These are phyloP conservation scores for Epichloe sibirici DNA, from an alignment of 2,329 filamentous ascomycete species.

Conservation along the genomic window DNA sequence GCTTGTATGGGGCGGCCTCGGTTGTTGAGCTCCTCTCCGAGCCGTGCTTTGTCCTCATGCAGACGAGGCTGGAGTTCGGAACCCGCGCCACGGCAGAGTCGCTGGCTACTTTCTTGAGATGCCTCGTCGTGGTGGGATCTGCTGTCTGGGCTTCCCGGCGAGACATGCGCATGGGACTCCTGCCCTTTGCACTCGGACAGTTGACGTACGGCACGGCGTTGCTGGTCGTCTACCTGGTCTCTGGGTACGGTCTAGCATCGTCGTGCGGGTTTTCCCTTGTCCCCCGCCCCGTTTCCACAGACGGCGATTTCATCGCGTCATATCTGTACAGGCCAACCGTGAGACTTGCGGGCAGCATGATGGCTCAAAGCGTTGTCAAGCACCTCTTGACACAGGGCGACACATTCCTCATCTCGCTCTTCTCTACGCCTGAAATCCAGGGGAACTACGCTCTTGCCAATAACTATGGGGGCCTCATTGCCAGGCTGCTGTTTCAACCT, in stretches of 20 bases:
- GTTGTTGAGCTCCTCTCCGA: conserved; percentile 71
- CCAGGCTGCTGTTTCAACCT: conserved; percentile 83
- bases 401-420: conserved; percentile 68
- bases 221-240: conserved; percentile 55
- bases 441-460: conserved; percentile 92
- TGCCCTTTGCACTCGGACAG: conserved; percentile 86
- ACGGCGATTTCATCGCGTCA: conserved; percentile 35
- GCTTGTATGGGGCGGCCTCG: conserved; percentile 44
- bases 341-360: conserved; percentile 66
- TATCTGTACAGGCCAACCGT: conserved; percentile 61
- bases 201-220: conserved; percentile 60
- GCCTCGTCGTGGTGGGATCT: conserved; percentile 57
- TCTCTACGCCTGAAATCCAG: conserved; percentile 70
- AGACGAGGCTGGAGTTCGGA: conserved; percentile 68
- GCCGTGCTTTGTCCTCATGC: conserved; percentile 79
- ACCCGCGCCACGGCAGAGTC: conserved; percentile 75
- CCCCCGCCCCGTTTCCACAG: conserved; percentile 25
- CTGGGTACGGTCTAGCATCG: conserved; percentile 44
- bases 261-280: conserved; percentile 58
- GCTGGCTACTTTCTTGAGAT: conserved; percentile 66
- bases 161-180: conserved; percentile 50
- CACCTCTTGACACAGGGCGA: conserved; percentile 92
- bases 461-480: conserved; percentile 85
- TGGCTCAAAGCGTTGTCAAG: conserved; percentile 80
- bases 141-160: conserved; percentile 49